phyloP scores from a whole-genome alignment of 345 rosid genomes.

The Populus deltoides region DNA sequence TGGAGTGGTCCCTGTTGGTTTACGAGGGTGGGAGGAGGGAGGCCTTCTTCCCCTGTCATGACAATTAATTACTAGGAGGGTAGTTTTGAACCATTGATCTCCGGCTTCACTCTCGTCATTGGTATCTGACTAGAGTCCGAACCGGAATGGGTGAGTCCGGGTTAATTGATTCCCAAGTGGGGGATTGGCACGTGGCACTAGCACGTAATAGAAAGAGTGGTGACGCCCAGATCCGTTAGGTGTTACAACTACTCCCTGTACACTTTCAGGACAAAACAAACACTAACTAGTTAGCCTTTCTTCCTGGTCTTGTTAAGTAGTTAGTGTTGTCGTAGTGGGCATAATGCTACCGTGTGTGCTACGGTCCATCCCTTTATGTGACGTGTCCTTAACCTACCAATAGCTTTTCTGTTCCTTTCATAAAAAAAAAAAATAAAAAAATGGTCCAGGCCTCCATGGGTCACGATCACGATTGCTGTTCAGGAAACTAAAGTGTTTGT shows the following conservation, averaged over 20 bases:
- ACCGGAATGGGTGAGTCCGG: background rate
- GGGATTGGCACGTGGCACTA: slow-evolving; percentile 6
- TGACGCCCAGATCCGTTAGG: slow-evolving; percentile 24
- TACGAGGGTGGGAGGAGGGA: background rate
- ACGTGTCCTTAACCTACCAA: background rate
- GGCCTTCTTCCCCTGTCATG: background rate
- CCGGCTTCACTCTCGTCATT: too few relatives aligned
- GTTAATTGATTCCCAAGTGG: background rate
- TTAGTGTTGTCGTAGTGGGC: background rate
- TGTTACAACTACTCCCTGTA: slow-evolving; percentile 36
- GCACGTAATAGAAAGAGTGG: slow-evolving; percentile 2
- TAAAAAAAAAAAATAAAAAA: background rate
- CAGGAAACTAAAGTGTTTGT: background rate
- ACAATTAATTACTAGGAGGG: too few relatives aligned
- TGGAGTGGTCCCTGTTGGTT: background rate
- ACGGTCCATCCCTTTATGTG: background rate
- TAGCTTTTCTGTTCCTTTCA: background rate
- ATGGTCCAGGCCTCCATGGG: background rate
- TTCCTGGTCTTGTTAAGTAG: background rate
- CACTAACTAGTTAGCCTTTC: slow-evolving; percentile 5
- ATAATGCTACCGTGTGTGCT: background rate
- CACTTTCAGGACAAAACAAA: slow-evolving; percentile 6
- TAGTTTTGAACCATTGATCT: too few relatives aligned
- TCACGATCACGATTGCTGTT: background rate
- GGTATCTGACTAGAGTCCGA: background rate